A percentile compares a stretch with the other conserved stretches of the same genome.
Evolutionary conservation across 2,329 filamentous ascomycete species (phyloP).

Genomic region (Aspergillus fructus): DNA sequence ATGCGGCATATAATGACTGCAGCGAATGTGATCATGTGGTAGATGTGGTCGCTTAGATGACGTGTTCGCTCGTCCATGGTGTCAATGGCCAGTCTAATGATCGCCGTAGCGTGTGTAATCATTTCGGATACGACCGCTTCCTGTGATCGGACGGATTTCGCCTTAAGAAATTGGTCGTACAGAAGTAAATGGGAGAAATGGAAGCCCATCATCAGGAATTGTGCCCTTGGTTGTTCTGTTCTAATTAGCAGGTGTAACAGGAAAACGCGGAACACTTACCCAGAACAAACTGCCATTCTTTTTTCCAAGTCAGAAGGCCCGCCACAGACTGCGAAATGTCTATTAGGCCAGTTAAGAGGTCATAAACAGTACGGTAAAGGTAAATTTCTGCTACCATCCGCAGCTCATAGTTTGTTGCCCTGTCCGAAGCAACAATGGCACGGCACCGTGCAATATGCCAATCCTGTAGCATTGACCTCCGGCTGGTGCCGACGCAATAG

Average conservation of each 20-base stretch:
- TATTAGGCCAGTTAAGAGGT: conserved; percentile 31
- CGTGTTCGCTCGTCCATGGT: conserved; percentile 46
- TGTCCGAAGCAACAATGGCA: conserved; percentile 38
- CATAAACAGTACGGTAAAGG: conserved; percentile 49
- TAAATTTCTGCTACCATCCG: conserved; percentile 48
- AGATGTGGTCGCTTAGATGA: conserved; percentile 49
- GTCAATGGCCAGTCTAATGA: conserved; percentile 45
- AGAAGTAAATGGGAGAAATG: conserved; percentile 46
- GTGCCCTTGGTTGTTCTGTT: conserved; percentile 2
- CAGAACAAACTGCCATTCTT: conserved; percentile 42
- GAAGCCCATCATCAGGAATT: conserved; percentile 39
- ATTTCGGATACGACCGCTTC: conserved; percentile 43
- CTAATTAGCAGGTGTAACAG: neutral
- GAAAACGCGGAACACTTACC: conserved; percentile 22
- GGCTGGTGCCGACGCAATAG: conserved; percentile 46
- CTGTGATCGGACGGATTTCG: conserved; percentile 35
- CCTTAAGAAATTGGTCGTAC: conserved; percentile 37
- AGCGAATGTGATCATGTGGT: conserved; percentile 50
- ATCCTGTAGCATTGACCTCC: conserved; percentile 37
- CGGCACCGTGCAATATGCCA: conserved; percentile 41
- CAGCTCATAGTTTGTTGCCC: conserved; percentile 46
- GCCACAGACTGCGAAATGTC: conserved; percentile 36
- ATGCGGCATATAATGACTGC: conserved; percentile 35
- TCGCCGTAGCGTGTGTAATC: conserved; percentile 40
- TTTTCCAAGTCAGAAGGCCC: conserved; percentile 38